phyloP scores from a whole-genome alignment of 306 rosid species.

The Begonia fuchsioides region DNA sequence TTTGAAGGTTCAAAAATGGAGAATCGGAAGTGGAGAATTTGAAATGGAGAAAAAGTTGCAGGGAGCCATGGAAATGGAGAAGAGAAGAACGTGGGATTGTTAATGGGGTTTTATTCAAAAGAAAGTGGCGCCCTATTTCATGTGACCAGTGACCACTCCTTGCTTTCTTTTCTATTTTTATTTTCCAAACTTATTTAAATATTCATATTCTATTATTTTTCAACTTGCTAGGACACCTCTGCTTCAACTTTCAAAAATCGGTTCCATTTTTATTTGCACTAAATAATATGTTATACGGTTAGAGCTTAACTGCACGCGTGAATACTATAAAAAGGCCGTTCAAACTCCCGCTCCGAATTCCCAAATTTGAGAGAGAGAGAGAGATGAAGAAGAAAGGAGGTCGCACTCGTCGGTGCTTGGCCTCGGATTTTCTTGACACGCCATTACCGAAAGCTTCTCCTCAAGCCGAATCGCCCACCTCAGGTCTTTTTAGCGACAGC shows the following conservation, averaged over 20 bases:
- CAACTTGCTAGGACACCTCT: too few species aligned
- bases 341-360: too few species aligned
- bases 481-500: conserved; percentile 25
- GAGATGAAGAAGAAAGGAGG: conserved; percentile 45
- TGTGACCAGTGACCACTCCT: conserved; percentile 83
- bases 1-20: conserved; percentile 1
- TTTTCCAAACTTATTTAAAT: too few species aligned
- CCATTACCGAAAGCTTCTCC: conserved; percentile 37
- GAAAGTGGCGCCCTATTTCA: conserved; percentile 60
- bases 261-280: too few species aligned
- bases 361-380: neutral
- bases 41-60: conserved; percentile 3
- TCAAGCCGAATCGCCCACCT: conserved; percentile 29
- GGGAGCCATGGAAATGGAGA: conserved; percentile 27
- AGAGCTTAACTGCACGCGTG: too few species aligned
- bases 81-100: too few species aligned
- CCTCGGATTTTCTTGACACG: conserved; percentile 44
- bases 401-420: conserved; percentile 22
- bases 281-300: too few species aligned
- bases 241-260: too few species aligned
- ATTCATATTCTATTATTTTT: too few species aligned
- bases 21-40: neutral
- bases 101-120: conserved; percentile 40
- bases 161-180: conserved; percentile 18
- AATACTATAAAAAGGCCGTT: too few species aligned